Evolutionary conservation across 108 stramenopile genomes (phyloP), one percentile per base, ranked within the genome.

Genomic region (Phaeodactylum tricornutum): DNA sequence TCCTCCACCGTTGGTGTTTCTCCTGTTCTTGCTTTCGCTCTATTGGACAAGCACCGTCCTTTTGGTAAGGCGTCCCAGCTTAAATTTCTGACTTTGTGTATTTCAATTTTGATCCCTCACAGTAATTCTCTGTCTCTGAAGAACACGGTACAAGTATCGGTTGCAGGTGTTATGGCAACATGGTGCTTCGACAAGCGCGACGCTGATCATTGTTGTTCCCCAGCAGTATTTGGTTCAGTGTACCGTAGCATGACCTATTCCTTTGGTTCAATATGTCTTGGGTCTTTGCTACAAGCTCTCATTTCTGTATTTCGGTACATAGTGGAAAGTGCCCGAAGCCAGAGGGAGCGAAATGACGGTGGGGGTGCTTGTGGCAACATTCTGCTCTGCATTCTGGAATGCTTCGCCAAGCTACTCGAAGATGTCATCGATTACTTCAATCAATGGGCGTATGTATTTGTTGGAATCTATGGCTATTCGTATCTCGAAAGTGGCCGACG

Each of bases 241-340:
- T 50, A 56, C 33, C 58, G 73, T 22, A 59, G 62, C 47, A 29
- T 70, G 8, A 69, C 76, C 3, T 59, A 36, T 29, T 69, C 74
- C 16, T 77, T 89, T 64, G 92, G 92, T 4, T 74, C 77, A 27
- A 85, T 93, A 15, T 81, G 80, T 52, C 52, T 89, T 4, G 92
- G 87, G 7, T 72, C 72, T 4, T 52, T 89, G 17, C 43, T 93
- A 3, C 50, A 72, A 30, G 74, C 80, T 27, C 7, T 77, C 40
- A 29, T 77, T 29, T 33, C 69, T 36, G 44, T 72, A 33, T 47
- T 72, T 29, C 55, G 69, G 5, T 51, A 24, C 27, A 34, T 82
- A 23, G 26, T 74, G 33, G 34, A 74, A 47, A 40, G 62, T 33
- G 61, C 74, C 43, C 31, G 69, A 59, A 32, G 42, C 53, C 33